These are phyloP conservation scores for Phytopythium sindhum DNA, from an alignment of 352 stramenopile genomes.

Conservation along the genomic window DNA sequence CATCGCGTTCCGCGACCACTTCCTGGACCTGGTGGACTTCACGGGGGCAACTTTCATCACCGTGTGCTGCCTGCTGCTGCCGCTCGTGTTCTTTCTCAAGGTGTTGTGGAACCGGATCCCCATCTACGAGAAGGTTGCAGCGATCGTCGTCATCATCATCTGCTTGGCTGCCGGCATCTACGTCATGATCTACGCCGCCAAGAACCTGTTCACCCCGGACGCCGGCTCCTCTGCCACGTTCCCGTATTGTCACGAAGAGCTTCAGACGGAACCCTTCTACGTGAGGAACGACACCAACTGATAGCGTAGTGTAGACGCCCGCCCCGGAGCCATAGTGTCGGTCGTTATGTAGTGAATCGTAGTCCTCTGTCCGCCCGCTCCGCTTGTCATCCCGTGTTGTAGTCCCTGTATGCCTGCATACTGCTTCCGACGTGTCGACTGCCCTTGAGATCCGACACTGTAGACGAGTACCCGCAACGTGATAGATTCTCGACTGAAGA, in stretches of 20 bases:
- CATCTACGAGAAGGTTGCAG: slow-evolving; percentile 35
- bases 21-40: slow-evolving; percentile 46
- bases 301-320: not conserved
- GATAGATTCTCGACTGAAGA: not conserved
- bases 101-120: slow-evolving; percentile 32
- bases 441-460: not conserved
- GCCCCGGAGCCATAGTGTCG: not conserved
- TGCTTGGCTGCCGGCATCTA: slow-evolving; percentile 34
- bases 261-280: slow-evolving; percentile 21
- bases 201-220: slow-evolving; percentile 25
- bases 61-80: slow-evolving; percentile 42
- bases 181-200: slow-evolving; percentile 26
- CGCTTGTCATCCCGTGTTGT: not conserved
- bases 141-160: slow-evolving; percentile 29
- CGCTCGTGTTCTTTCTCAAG: slow-evolving; percentile 51
- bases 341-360: not conserved
- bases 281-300: slow-evolving; percentile 10
- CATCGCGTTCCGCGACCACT: slow-evolving; percentile 35
- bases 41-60: slow-evolving; percentile 40
- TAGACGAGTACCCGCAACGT: not conserved
- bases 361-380: not conserved
- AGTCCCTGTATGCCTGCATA: too few relatives aligned
- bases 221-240: slow-evolving; percentile 13
- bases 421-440: not conserved
- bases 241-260: slow-evolving; percentile 19